phyloP scores from a whole-genome alignment of 2,329 filamentous ascomycete species.

The Niveomyces coronatus region DNA sequence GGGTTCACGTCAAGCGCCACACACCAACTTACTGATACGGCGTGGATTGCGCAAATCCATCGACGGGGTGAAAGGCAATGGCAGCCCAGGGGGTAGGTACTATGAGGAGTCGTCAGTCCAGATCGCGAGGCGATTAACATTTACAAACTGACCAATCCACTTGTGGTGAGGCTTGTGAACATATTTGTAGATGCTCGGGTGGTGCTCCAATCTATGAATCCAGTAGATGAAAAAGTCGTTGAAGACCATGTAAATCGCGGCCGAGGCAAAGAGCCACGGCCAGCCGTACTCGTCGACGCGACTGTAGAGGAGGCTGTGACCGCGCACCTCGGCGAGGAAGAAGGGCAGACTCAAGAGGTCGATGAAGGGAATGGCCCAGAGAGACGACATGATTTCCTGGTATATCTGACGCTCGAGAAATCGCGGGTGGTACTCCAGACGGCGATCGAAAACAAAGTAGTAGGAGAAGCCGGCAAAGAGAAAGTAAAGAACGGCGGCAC shows the following conservation, averaged over 20 bases:
- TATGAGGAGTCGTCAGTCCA: conserved; percentile 11
- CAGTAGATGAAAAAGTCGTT: conserved; percentile 37
- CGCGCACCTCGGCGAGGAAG: conserved; percentile 37
- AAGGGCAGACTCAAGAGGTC: conserved; percentile 34
- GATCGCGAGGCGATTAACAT: not conserved
- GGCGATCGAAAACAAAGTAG: conserved; percentile 48
- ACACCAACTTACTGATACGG: conserved; percentile 31
- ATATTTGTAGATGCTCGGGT: conserved; percentile 35
- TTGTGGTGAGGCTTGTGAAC: conserved; percentile 40
- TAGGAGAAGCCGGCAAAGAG: conserved; percentile 61
- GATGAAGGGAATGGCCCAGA: conserved; percentile 33
- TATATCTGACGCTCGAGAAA: conserved; percentile 37
- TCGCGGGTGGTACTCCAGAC: conserved; percentile 35
- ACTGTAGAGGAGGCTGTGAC: conserved; percentile 32
- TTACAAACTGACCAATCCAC: conserved; percentile 30
- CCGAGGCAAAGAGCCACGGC: conserved; percentile 28
- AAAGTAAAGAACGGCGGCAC: conserved; percentile 44
- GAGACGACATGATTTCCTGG: conserved; percentile 32
- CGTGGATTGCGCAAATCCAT: conserved; percentile 35
- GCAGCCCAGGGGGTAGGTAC: conserved; percentile 37
- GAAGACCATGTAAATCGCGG: conserved; percentile 32
- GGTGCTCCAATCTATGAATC: conserved; percentile 36
- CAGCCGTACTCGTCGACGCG: conserved; percentile 28
- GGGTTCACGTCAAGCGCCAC: not conserved
- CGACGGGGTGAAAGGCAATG: conserved; percentile 36